phyloP scores from a whole-genome alignment of 2,329 filamentous ascomycete genomes.

The Capronia coronata region DNA sequence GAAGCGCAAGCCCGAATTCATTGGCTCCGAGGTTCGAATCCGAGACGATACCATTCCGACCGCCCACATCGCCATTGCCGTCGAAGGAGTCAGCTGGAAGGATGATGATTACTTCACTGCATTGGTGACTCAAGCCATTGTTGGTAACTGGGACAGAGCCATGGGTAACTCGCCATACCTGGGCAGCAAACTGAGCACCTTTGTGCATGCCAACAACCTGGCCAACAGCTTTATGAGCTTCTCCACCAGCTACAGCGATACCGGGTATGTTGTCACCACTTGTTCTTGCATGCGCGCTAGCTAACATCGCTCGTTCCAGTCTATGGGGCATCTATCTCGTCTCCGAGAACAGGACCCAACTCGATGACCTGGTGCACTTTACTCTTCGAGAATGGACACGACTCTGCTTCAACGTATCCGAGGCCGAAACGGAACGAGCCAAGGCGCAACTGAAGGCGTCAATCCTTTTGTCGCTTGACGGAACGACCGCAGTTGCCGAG shows the following conservation, averaged over 20 bases:
- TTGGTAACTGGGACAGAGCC: conserved; percentile 98
- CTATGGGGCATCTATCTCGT: conserved; percentile 99
- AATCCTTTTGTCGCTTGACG: conserved; percentile 92
- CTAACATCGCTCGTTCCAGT: conserved; percentile 45
- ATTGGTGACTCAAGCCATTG: conserved; percentile 93
- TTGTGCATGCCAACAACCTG: conserved; percentile 88
- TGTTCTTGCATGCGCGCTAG: not conserved
- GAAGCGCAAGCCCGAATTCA: conserved; percentile 87
- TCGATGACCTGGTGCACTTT: conserved; percentile 98
- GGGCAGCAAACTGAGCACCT: conserved; percentile 94
- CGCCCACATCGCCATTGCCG: conserved; percentile 95
- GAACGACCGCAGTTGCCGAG: conserved; percentile 93
- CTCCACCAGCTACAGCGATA: conserved; percentile 98
- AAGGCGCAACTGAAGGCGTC: conserved; percentile 99
- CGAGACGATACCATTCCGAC: conserved; percentile 94
- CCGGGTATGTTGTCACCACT: conserved; percentile 60
- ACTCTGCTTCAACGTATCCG: conserved; percentile 77
- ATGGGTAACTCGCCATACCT: conserved; percentile 97
- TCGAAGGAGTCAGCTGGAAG: conserved; percentile 99
- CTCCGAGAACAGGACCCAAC: conserved; percentile 74
- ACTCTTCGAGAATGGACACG: conserved; percentile 97
- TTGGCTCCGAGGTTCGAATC: conserved; percentile 91
- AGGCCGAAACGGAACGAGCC: conserved; percentile 92
- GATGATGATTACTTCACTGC: conserved; percentile 99
- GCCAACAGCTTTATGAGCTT: conserved; percentile 99